Evolutionary conservation across 2,329 filamentous ascomycete genomes (phyloP).

Genomic region (Nigrospora sphaerica): DNA sequence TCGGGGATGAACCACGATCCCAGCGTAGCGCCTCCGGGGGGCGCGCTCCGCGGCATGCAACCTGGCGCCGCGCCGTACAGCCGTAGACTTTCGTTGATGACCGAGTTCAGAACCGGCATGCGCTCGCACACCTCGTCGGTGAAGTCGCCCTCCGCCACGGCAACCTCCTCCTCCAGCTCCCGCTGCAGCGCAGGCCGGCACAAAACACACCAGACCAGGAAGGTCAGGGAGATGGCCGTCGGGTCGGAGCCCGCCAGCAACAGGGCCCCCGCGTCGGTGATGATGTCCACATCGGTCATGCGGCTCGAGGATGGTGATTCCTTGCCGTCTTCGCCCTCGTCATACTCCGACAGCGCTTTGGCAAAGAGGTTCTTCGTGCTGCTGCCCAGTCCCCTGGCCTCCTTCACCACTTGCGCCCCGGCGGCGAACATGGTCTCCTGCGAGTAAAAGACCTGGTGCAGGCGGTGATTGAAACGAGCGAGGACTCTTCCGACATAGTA

Average conservation of each 20-base stretch:
- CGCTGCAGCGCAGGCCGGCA: constrained; percentile 19
- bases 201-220: constrained; percentile 33
- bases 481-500: no score
- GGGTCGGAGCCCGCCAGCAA: constrained; percentile 47
- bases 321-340: no score
- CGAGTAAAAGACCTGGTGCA: no score
- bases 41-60: constrained; percentile 26
- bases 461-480: no score
- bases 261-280: constrained; percentile 30
- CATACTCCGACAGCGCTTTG: no score
- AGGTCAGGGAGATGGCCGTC: constrained; percentile 40
- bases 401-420: no score
- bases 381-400: no score
- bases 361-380: no score
- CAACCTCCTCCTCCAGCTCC: not conserved
- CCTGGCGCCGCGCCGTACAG: constrained; percentile 29
- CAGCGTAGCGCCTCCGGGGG: constrained; percentile 25
- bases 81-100: constrained; percentile 34
- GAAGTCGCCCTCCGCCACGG: not conserved
- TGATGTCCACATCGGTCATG: not conserved
- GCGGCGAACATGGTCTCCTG: no score
- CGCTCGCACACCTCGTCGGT: constrained; percentile 13
- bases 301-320: no score
- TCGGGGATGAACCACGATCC: constrained; percentile 27
- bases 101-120: constrained; percentile 28